Conservation (phyloP, 352 stramenopile genomes). For the Plasmopara halstedii region DNA sequence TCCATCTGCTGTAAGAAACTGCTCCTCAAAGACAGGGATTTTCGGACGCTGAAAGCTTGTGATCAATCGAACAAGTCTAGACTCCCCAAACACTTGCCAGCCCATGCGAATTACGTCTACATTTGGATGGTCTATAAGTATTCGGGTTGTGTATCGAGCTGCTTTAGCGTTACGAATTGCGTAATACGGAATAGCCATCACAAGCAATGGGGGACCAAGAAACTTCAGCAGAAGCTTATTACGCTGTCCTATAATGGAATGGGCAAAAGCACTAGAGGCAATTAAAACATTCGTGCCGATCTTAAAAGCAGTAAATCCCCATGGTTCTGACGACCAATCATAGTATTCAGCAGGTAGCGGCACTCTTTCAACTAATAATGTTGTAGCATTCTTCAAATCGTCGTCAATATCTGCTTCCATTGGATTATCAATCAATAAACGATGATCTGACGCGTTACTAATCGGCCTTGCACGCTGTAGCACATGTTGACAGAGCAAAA, state of each 20-base stretch:
- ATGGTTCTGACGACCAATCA: slow-evolving; percentile 71
- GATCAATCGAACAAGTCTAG: slow-evolving; percentile 54
- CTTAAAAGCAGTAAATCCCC: slow-evolving; percentile 78
- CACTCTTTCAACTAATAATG: slow-evolving; percentile 70
- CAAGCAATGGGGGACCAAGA: slow-evolving; percentile 48
- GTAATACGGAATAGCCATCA: slow-evolving; percentile 80
- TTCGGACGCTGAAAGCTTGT: slow-evolving; percentile 55
- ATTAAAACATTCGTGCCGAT: slow-evolving; percentile 71
- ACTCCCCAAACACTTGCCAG: slow-evolving; percentile 81
- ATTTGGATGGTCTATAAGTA: slow-evolving; percentile 72
- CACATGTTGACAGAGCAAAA: slow-evolving; percentile 78
- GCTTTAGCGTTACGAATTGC: slow-evolving; percentile 65
- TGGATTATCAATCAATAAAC: slow-evolving; percentile 73
- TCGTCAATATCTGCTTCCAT: slow-evolving; percentile 85
- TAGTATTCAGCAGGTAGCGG: slow-evolving; percentile 79
- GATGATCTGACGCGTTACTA: slow-evolving; percentile 62
- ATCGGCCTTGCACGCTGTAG: slow-evolving; percentile 66
- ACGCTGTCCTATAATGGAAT: slow-evolving; percentile 52
- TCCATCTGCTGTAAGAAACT: slow-evolving; percentile 50
- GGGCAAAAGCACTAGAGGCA: slow-evolving; percentile 68
- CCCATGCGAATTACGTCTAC: slow-evolving; percentile 83
- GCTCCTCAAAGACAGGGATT: slow-evolving; percentile 56
- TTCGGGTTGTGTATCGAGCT: slow-evolving; percentile 63
- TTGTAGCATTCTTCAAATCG: slow-evolving; percentile 79
- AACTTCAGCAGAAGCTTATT: slow-evolving; percentile 60